Evolutionary conservation across 2,329 filamentous ascomycete genomes (phyloP), one percentile per base, ranked within the genome.

Genomic region (Ophiostoma ips): DNA sequence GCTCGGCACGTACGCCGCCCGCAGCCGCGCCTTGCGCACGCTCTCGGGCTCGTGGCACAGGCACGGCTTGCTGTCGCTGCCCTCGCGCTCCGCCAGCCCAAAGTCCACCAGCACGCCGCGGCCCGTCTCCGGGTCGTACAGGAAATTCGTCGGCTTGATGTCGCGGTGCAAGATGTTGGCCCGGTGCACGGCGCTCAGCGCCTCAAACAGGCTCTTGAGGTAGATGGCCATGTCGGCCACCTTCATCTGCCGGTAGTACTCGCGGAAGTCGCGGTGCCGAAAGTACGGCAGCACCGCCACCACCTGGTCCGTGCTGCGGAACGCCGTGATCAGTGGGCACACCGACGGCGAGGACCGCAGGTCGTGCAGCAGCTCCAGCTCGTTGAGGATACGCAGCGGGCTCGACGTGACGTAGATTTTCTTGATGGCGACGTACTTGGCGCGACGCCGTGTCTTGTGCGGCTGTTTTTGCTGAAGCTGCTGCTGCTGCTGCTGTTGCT

Each of bases 331-430:
- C 18, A 98, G 76, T 33, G 92, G 90, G 58, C 92, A 96, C 24
- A 98, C 89, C 2, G 87, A 87, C 36, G 79, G 75, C 53, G 84
- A 94, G 51, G 84, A 78, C 46, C 84, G 79, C 9, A 98, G 76
- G 62, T 95, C 88, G 62, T 94, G 81, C 19, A 98, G 77, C 19
- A 98, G 75, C 59, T 96, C 90, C 16, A 98, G 80, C 66, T 98
- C 92, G 68, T 98, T 98, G 62, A 94, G 79, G 58, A 98, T 96
- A 43, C 92, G 85, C 28, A 82, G 75, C 0, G 92, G 92, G 57
- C 88, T 95, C 55, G 89, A 95, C 1, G 94, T 98, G 56, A 96
- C 92, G 65, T 98, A 98, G 58, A 98, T 98, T 70, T 98, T 98
- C 70, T 98, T 98, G 66, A 98, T 86, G 18, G 94, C 92, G 55